Percentiles rank a stretch among this genome's conserved stretches.
Conservation (phyloP, 2,329 filamentous ascomycete genomes). For the Arachnopeziza araneosa region DNA sequence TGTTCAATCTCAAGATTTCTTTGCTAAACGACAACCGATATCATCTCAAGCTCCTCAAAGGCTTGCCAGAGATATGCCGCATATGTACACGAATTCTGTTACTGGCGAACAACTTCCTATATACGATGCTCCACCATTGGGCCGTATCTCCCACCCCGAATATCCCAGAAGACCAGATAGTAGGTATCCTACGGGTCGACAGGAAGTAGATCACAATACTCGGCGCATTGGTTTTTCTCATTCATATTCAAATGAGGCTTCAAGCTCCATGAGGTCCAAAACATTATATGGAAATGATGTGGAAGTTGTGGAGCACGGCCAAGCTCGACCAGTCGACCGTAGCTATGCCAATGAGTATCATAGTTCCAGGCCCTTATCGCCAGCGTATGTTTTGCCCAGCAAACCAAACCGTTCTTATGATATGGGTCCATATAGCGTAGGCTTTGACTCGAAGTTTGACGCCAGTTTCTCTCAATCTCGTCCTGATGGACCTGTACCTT, state of each 20-base stretch:
- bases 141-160: slow-evolving; percentile 12
- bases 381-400: slow-evolving; percentile 16
- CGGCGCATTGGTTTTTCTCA: not conserved
- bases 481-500: slow-evolving; percentile 17
- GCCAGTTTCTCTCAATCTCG: slow-evolving; percentile 29
- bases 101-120: slow-evolving; percentile 20
- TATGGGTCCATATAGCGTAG: slow-evolving; percentile 13
- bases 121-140: slow-evolving; percentile 21
- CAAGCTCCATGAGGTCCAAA: not conserved
- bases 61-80: slow-evolving; percentile 19
- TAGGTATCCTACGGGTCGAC: not conserved
- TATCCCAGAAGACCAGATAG: slow-evolving; percentile 15
- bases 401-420: slow-evolving; percentile 22
- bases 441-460: slow-evolving; percentile 23
- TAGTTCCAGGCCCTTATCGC: slow-evolving; percentile 12
- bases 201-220: not conserved
- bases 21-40: slow-evolving; percentile 11
- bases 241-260: not conserved
- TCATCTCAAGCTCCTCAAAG: slow-evolving; percentile 22
- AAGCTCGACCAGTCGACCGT: not conserved
- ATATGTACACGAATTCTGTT: slow-evolving; percentile 15
- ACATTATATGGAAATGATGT: not conserved
- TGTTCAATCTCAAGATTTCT: slow-evolving; percentile 17
- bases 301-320: not conserved
- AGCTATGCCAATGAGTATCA: slow-evolving; percentile 5